Base-by-base conservation (phyloP, 148 eudicot genomes). In the Vaccinium vitisidaea region DNA sequence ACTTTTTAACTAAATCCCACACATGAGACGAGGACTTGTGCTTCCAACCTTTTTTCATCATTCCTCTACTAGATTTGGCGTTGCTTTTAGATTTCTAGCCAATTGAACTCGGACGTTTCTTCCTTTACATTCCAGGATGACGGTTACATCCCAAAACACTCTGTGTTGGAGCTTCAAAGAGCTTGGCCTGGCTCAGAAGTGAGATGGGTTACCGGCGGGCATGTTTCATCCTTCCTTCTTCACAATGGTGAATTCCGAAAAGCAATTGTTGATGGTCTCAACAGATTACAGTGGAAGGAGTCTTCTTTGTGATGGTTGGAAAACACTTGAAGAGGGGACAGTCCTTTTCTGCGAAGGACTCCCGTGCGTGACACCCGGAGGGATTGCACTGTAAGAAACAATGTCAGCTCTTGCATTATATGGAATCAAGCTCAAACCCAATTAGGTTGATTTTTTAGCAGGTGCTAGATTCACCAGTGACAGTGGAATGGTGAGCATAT, bases 111-210 rank as follows among this genome's bases (percentile, higher is more conserved):
- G 69, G 36, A 61, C 46, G 50, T 52, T 23, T 49, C 19, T 23
- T 39, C 58, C 39, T 23, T 39, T 54, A 3, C 61, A 7, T 89
- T 86, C 84, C 90, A 96, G 99, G 99, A 96, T 90, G 99, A 96
- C 80, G 99, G 99, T 63, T 96, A 95, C 86, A 94, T 96, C 82
- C 99, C 99, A 53, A 94, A 93, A 82, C 99, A 93, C 92, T 95
- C 99, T 0, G 98, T 96, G 50, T 77, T 95, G 88, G 97, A 96
- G 87, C 97, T 96, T 82, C 94, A 96, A 90, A 93, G 87, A 87
- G 99, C 99, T n/a, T 96, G 99, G 99, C 99, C 99, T 6, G 98
- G 99, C 23, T 96, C 98, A 27, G 99, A 96, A 92, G 97, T 96
- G 88, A 94, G 99, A 87, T 96, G 99, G 99, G 99, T 96, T 69